phyloP scores from a whole-genome alignment of 2,329 filamentous ascomycete species.

The Verticillium nubilum region DNA sequence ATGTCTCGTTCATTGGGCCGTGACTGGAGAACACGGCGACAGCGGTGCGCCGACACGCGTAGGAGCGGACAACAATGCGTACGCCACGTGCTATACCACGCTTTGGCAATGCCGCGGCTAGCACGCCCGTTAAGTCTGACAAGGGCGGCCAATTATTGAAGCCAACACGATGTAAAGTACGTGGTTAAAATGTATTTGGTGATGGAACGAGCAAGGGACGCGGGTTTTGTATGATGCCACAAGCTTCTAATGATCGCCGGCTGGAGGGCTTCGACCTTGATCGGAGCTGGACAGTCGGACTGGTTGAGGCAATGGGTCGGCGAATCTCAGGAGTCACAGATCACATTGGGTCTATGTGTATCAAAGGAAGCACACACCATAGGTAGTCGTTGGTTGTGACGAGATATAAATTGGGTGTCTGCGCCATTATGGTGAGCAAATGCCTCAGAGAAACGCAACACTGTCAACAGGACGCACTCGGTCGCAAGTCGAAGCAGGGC shows the following conservation, averaged over 20 bases:
- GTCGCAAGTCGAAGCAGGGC: background rate
- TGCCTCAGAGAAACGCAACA: background rate
- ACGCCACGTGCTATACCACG: constrained; percentile 8
- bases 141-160: constrained; percentile 18
- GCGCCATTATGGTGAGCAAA: background rate
- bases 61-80: constrained; percentile 5
- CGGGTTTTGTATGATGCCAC: background rate
- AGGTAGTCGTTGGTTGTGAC: background rate
- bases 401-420: background rate
- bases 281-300: background rate
- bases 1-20: background rate
- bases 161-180: background rate
- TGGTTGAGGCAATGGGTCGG: background rate
- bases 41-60: background rate
- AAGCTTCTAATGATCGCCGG: background rate
- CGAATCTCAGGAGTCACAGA: background rate
- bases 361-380: background rate
- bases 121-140: constrained; percentile 11
- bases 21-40: background rate
- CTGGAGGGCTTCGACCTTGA: background rate
- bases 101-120: background rate
- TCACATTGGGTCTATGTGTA: background rate
- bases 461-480: background rate
- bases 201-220: background rate
- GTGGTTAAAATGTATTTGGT: background rate